phyloP scores from a whole-genome alignment of 306 rosid species.

The Prunus persica region Prunus_persica_NCBIv2 NC_034013.1:15130001-15130500 shows the following conservation, averaged over 20 bases:
- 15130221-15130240: not conserved
- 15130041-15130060: not conserved
- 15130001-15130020: not conserved
- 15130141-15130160: too few species aligned
- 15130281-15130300: not conserved
- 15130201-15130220: not conserved
- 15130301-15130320: not conserved
- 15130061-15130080: not conserved
- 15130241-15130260: not conserved
- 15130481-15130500: not conserved
- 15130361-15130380: too few species aligned
- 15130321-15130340: too few species aligned
- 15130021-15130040: not conserved
- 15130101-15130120: too few species aligned
- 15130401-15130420: not conserved
- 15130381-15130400: not conserved
- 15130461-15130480: not conserved
- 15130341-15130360: too few species aligned
- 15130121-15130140: too few species aligned
- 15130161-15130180: not conserved
- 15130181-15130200: not conserved
- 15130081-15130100: too few species aligned
- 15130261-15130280: not conserved
- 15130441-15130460: not conserved
- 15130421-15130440: not conserved